Conservation (phyloP, 2,329 filamentous ascomycete species). For the Arthrobotrys conoides region DNA sequence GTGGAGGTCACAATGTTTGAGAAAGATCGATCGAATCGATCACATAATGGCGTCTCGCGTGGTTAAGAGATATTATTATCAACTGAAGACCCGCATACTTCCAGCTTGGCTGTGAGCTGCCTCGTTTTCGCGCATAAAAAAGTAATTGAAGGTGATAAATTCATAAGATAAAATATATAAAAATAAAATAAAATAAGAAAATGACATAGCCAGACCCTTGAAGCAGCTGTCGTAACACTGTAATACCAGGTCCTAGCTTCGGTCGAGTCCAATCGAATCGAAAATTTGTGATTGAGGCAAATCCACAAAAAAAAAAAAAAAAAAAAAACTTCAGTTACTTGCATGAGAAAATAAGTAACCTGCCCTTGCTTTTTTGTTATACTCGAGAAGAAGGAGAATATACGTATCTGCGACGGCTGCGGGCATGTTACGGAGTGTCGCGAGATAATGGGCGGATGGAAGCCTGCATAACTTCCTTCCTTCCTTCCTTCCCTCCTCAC, state of each 20-base stretch:
- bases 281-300: conserved; percentile 59
- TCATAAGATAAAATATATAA: conserved; percentile 6
- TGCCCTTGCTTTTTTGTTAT: conserved; percentile 31
- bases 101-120: background rate
- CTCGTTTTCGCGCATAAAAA: conserved; percentile 12
- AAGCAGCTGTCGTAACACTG: conserved; percentile 27
- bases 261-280: background rate
- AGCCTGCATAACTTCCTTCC: conserved; percentile 15
- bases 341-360: conserved; percentile 13
- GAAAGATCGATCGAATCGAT: conserved; percentile 31
- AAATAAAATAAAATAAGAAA: conserved; percentile 27
- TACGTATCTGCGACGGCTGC: conserved; percentile 17
- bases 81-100: conserved; percentile 8
- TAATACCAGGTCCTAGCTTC: background rate
- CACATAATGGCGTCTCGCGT: conserved; percentile 14
- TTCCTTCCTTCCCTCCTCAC: conserved; percentile 1
- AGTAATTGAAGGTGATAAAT: background rate
- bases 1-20: background rate
- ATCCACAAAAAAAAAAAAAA: conserved; percentile 14
- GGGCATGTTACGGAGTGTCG: conserved; percentile 28
- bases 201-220: conserved; percentile 44
- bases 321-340: conserved; percentile 16
- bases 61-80: conserved; percentile 5
- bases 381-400: background rate
- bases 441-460: conserved; percentile 34